Percentiles rank a stretch among this genome's conserved stretches.
Evolutionary conservation across 2,329 filamentous ascomycete genomes (phyloP).

Genomic region (Claviceps maximensis): DNA sequence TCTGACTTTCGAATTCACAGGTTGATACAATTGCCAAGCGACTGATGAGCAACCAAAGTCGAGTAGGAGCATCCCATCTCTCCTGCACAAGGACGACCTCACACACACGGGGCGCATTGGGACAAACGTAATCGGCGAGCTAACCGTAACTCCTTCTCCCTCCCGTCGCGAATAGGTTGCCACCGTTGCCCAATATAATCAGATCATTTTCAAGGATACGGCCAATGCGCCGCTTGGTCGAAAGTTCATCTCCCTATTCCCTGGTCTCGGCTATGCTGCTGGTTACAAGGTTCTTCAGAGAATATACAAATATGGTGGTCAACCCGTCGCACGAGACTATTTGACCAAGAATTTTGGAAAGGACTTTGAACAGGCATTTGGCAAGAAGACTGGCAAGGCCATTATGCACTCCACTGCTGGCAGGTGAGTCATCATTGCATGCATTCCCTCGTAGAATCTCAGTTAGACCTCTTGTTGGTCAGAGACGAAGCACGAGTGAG

Average conservation of each 20-base stretch:
- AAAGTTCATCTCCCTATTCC: conserved; percentile 94
- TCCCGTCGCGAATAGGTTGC: conserved; percentile 15
- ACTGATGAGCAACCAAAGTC: conserved; percentile 91
- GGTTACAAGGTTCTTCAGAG: conserved; percentile 96
- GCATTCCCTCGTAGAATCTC: neutral
- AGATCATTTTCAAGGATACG: conserved; percentile 87
- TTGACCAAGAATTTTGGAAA: conserved; percentile 66
- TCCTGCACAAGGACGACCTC: neutral
- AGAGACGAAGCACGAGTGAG: too few species aligned
- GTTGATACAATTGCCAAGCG: conserved; percentile 98
- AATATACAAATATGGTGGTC: conserved; percentile 97
- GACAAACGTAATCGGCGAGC: conserved; percentile 9
- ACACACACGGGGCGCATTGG: neutral
- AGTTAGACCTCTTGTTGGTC: neutral
- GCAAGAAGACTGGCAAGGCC: conserved; percentile 94
- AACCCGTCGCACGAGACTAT: conserved; percentile 89
- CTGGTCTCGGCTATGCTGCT: conserved; percentile 90
- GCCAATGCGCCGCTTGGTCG: conserved; percentile 53
- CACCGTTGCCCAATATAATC: conserved; percentile 53
- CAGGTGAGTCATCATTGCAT: conserved; percentile 39
- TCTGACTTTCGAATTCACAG: conserved; percentile 26
- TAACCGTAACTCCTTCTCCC: neutral
- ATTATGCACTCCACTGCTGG: conserved; percentile 96
- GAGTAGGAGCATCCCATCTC: conserved; percentile 28
- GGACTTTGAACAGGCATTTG: conserved; percentile 79